phyloP scores from a whole-genome alignment of 257 asterid genomes.

The Fraxinus americana region DNA sequence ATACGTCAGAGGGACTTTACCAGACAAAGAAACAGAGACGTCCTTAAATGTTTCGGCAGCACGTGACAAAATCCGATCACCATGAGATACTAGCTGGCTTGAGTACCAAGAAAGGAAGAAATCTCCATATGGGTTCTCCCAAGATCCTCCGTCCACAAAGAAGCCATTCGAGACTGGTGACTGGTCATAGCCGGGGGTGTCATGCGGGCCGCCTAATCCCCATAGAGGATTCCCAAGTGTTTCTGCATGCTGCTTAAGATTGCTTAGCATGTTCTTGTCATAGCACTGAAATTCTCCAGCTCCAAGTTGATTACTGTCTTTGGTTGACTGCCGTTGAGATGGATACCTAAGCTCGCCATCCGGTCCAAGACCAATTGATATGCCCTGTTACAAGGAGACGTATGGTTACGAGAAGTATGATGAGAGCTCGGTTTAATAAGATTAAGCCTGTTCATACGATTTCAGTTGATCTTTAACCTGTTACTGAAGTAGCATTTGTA shows the following conservation, averaged over 20 bases:
- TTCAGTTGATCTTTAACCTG: background rate
- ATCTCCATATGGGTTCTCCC: slow-evolving; percentile 81
- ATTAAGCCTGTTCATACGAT: background rate
- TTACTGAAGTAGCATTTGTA: background rate
- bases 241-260: slow-evolving; percentile 66
- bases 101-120: slow-evolving; percentile 89
- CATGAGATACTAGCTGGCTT: slow-evolving; percentile 56
- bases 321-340: slow-evolving; percentile 49
- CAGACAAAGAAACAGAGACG: slow-evolving; percentile 47
- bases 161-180: slow-evolving; percentile 53
- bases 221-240: slow-evolving; percentile 61
- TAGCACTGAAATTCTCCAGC: slow-evolving; percentile 92
- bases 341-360: slow-evolving; percentile 89
- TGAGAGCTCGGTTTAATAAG: background rate
- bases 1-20: slow-evolving; percentile 59
- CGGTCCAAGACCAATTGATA: slow-evolving; percentile 87
- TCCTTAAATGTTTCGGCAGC: slow-evolving; percentile 65
- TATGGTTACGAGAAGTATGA: background rate
- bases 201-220: slow-evolving; percentile 91
- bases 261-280: slow-evolving; percentile 62
- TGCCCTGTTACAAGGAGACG: slow-evolving; percentile 45
- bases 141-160: slow-evolving; percentile 74
- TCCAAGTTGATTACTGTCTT: slow-evolving; percentile 32
- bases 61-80: slow-evolving; percentile 61
- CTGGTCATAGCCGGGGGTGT: slow-evolving; percentile 52